Base-by-base conservation (phyloP, 2,329 filamentous ascomycete genomes). In the Fusarium oligoseptatum region DNA sequence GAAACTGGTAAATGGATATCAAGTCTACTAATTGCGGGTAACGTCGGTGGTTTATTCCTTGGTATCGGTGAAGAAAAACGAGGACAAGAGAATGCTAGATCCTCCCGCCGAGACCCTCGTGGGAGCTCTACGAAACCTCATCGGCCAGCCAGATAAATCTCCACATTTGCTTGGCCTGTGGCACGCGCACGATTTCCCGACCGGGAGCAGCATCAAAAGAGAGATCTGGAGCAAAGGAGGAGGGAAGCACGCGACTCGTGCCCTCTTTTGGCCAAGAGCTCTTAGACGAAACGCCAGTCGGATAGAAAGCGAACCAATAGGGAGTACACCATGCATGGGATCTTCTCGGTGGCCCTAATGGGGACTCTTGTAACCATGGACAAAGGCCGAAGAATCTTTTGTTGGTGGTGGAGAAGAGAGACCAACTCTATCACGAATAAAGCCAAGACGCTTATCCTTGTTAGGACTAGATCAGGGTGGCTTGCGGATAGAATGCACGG, bases 351-450 rank as follows among this genome's bases (percentile, higher is more conserved):
- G 55, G 55, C 70, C 55, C 67, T 57, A 63, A 68, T 72, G 32
- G 57, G n/a, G n/a, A 43, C 10, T 10, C 20, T 6, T 41, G 39
- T n/a, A 43, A 48, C 57, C 11, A 55, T 64, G 37, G 60, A 56
- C 45, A 12, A 61, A 39, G 70, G 43, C 57, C 60, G 37, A 24
- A 20, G n/a, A 52, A 48, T 62, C 15, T 29, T 32, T 43, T 58
- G 34, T 22, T 58, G 48, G 48, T 52, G 48, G 45, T 50, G 45
- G 45, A 29, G 45, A 50, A 50, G 11, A 27, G 48, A 55, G 45
- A 32, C 56, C 76, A 77, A 78, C 76, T 75, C 62, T 78, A 77
- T 74, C 72, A 68, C 61, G 62, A 60, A 68, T 72, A 77, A 71
- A 61, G 76, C 72, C 57, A 75, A 77, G 62, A 17, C 24, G 27